Percentiles rank a stretch among this genome's conserved stretches.
Evolutionary conservation across 2,329 filamentous ascomycete species (phyloP).

Genomic region (Chaetomium sp.): DNA sequence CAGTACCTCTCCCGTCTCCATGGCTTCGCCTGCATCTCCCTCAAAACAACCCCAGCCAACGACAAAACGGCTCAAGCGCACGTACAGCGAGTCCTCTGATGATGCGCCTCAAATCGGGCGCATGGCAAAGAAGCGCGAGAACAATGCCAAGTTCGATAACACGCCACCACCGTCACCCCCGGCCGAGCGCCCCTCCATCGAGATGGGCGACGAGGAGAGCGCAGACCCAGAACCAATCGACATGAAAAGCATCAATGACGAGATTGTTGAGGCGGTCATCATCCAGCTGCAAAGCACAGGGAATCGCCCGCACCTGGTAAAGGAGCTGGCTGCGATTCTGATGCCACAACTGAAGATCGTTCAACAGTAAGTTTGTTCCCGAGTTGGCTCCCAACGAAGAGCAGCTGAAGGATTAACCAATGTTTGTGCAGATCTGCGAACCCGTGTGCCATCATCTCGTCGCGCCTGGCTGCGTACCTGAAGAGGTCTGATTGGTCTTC

Average conservation of each 20-base stretch:
- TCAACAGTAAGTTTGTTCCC: constrained; percentile 66
- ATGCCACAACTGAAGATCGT: constrained; percentile 72
- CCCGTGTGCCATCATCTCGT: constrained; percentile 90
- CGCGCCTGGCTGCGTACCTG: constrained; percentile 80
- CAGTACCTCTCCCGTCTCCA: constrained; percentile 25
- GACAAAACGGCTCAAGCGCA: constrained; percentile 69
- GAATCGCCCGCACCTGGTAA: constrained; percentile 90
- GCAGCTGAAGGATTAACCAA: constrained; percentile 10
- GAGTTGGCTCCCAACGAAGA: background rate
- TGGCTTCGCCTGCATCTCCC: constrained; percentile 28
- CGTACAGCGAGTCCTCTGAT: constrained; percentile 49
- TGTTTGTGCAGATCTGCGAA: constrained; percentile 71
- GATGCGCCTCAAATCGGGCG: constrained; percentile 24
- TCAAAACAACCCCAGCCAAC: constrained; percentile 34
- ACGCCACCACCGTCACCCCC: constrained; percentile 76
- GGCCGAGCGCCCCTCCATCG: constrained; percentile 35
- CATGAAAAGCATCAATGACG: constrained; percentile 80
- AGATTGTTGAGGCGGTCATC: constrained; percentile 89
- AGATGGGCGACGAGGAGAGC: constrained; percentile 32
- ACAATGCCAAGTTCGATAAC: constrained; percentile 48
- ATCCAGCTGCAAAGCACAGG: constrained; percentile 80
- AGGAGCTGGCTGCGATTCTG: constrained; percentile 80
- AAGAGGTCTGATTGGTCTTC: constrained; percentile 79
- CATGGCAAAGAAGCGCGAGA: constrained; percentile 28
- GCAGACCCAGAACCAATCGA: constrained; percentile 53